Evolutionary conservation across 2,329 filamentous ascomycete genomes (phyloP), one percentile per base, ranked within the genome.

Genomic region (Nothophoma quercina): DNA sequence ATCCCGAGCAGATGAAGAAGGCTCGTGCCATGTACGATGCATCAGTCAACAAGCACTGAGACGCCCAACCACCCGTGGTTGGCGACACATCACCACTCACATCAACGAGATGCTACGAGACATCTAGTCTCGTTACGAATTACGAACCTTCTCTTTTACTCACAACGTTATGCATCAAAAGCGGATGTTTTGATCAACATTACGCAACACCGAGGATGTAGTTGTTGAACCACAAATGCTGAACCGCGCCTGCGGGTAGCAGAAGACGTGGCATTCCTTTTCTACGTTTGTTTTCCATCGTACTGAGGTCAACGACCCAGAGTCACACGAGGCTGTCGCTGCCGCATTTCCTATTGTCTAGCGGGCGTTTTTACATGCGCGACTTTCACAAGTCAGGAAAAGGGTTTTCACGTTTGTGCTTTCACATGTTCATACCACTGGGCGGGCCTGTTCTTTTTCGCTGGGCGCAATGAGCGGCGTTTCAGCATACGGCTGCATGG

Each of bases 1-100:
- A 74, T 50, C 56, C 66, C 2, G 65, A 71, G 38, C 63, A 71
- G 56, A 75, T 75, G 73, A 72, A 65, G 53, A 70, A 67, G 41
- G 66, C 70, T 15, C 71, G 72, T 16, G 55, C 62, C 50, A 52
- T 70, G 47, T 75, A 75, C 64, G 70, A 75, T 36, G 60, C 68
- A 23, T 63, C 64, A 3, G 57, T 60, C 19, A 59, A 52, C 39
- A 60, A 51, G 41, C 36, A 57, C 39, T 38, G 55, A 58, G 50
- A 36, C 47, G 32, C 15, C 15, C 23, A 10, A 15, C 19, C 8
- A 32, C 35, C n/a, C 21, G 23, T 19, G 21, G 1, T 18, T 18
- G 10, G 23, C 15, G 13, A 8, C 22, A 13, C 22, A 21, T 7
- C 13, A 10, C 18, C n/a, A 8, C 7, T 13, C 15, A 21, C 19